Evolutionary conservation across 2,329 filamentous ascomycete species (phyloP).

Genomic region (Gnomoniopsis sp.): DNA sequence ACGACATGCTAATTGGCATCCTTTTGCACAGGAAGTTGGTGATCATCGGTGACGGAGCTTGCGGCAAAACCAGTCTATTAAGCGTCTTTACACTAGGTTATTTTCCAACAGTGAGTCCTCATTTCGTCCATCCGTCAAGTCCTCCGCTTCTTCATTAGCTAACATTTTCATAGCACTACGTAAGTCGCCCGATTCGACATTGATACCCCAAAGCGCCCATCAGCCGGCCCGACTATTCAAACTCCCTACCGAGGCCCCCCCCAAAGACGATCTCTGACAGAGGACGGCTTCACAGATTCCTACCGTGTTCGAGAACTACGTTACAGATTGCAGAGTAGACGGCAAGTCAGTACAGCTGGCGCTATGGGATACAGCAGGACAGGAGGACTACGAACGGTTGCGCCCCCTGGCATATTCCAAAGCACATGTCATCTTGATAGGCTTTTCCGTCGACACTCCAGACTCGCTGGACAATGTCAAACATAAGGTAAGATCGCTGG

Average conservation of each 20-base stretch:
- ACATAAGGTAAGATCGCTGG: slow-evolving; percentile 65
- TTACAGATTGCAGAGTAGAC: slow-evolving; percentile 97
- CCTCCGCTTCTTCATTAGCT: slow-evolving; percentile 22
- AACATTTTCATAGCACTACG: slow-evolving; percentile 51
- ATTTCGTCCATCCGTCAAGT: slow-evolving; percentile 5
- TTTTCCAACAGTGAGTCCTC: slow-evolving; percentile 81
- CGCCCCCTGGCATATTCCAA: slow-evolving; percentile 94
- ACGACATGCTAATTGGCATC: slow-evolving; percentile 3
- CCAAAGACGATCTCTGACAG: slow-evolving; percentile 8
- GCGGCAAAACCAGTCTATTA: slow-evolving; percentile 94
- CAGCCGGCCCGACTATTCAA: background rate
- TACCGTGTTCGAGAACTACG: slow-evolving; percentile 99
- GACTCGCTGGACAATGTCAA: slow-evolving; percentile 98
- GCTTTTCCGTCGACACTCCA: slow-evolving; percentile 90
- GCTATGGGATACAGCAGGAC: slow-evolving; percentile 98
- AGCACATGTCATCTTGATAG: slow-evolving; percentile 95
- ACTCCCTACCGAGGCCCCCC: background rate
- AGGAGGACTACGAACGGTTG: slow-evolving; percentile 97
- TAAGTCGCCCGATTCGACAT: slow-evolving; percentile 33
- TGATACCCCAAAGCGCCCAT: slow-evolving; percentile 12
- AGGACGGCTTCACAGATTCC: slow-evolving; percentile 61
- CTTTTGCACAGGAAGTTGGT: slow-evolving; percentile 73
- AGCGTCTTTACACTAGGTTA: slow-evolving; percentile 98
- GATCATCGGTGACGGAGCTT: slow-evolving; percentile 95
- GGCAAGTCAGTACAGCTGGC: slow-evolving; percentile 98